Evolutionary conservation across 805 yeast genomes (phyloP), one percentile per base, ranked within the genome.

Genomic region (Tetrapisispora phaffii): DNA sequence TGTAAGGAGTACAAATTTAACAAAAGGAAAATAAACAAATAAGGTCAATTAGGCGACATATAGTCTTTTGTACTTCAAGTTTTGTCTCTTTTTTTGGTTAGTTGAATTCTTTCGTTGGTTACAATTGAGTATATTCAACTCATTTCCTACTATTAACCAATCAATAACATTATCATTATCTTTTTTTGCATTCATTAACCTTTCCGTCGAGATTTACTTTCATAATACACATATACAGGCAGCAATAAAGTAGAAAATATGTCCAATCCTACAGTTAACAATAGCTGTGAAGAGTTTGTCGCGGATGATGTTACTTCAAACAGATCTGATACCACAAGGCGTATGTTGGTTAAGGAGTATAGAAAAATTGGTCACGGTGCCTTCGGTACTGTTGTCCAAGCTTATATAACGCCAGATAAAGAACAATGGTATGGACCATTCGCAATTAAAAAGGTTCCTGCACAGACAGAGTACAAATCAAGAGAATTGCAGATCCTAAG

Each of bases 301-400:
- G 80, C 77, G 10, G 68, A 76, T 49, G 78, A 75, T 58, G 90
- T 84, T 39, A 75, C 80, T 31, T 75, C 80, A 43, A 81, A 79
- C 58, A 68, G 70, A 44, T 72, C 81, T 2, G 73, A 74, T 38
- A 60, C 65, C 13, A 65, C 74, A 7, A 69, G 71, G 53, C 76
- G 79, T 44, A 84, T 84, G 90, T 66, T 77, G 31, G 75, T 85
- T 20, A 76, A 73, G 52, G 90, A 85, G 56, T 77, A 80, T 58
- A 79, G 80, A 47, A 77, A 79, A 56, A 82, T 85, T 42, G 94
- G 94, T 10, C 86, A 84, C 63, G 94, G 94, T 35, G 93, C 93
- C 5, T 85, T 85, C 58, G 94, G 94, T 33, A 82, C 86, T 2
- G 94, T 85, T 9, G 80, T 82, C 13, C 88, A 83, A 58, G 90